phyloP scores from a whole-genome alignment of 441 rosid species.

The Viola pubescens region DNA sequence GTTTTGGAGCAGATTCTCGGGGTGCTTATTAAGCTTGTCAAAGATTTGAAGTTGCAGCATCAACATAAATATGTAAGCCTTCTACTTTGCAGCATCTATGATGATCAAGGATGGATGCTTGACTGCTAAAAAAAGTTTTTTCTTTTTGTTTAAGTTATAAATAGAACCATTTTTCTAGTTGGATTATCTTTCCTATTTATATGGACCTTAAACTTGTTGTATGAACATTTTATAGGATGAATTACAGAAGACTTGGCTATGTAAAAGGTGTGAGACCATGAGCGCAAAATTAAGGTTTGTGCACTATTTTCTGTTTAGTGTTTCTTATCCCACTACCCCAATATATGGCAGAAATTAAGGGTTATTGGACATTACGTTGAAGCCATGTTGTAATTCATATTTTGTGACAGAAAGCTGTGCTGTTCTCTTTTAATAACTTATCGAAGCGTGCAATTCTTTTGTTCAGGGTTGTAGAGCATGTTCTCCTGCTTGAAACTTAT shows the following conservation, averaged over 20 bases:
- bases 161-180: not conserved
- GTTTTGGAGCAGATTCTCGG: constrained; percentile 92
- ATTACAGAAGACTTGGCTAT: constrained; percentile 81
- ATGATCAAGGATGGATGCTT: not conserved
- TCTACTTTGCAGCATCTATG: constrained; percentile 1
- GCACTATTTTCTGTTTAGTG: not conserved
- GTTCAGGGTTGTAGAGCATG: constrained; percentile 74
- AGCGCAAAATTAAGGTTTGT: constrained; percentile 82
- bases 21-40: constrained; percentile 89
- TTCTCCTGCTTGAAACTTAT: constrained; percentile 75
- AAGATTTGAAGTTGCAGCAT: constrained; percentile 88
- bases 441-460: not conserved
- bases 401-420: not conserved
- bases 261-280: constrained; percentile 96
- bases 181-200: constrained; percentile 1
- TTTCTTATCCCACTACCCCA: too few relatives aligned
- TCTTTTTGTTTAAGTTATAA: not conserved
- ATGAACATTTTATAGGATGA: constrained; percentile 49
- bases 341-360: not conserved
- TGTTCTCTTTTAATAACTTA: not conserved
- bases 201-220: constrained; percentile 8
- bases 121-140: not conserved
- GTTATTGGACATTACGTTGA: not conserved
- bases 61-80: constrained; percentile 80
- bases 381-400: constrained; percentile 3